Percentiles rank a stretch among this genome's conserved stretches.
Evolutionary conservation across 2,329 filamentous ascomycete genomes (phyloP).

Genomic region (Ophiocordyceps camponoti-saundersi): DNA sequence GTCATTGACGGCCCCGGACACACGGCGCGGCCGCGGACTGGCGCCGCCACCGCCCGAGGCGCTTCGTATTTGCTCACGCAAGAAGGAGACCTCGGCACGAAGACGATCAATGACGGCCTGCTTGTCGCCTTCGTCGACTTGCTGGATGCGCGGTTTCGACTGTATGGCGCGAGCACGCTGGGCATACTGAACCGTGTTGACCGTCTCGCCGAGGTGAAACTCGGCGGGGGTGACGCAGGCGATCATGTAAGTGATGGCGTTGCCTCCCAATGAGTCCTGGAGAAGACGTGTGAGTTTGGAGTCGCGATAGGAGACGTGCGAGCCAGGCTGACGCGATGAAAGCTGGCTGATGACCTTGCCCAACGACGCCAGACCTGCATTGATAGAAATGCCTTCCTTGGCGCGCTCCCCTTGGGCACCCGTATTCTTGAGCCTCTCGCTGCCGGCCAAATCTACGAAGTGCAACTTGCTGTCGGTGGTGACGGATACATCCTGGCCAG

Average conservation of each 20-base stretch:
- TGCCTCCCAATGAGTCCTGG: constrained; percentile 91
- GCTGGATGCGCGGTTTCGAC: constrained; percentile 92
- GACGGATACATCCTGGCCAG: constrained; percentile 45
- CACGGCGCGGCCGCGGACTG: constrained; percentile 28
- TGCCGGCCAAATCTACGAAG: constrained; percentile 94
- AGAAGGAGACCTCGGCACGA: constrained; percentile 82
- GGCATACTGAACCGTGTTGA: constrained; percentile 95
- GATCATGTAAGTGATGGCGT: constrained; percentile 98
- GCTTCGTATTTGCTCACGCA: constrained; percentile 83
- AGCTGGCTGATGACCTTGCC: constrained; percentile 98
- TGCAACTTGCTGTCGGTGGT: constrained; percentile 97
- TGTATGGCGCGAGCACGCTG: constrained; percentile 92
- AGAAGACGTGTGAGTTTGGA: constrained; percentile 90
- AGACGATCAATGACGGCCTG: constrained; percentile 84
- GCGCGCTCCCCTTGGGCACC: constrained; percentile 88
- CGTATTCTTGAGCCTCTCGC: constrained; percentile 92
- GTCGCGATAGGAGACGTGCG: constrained; percentile 93
- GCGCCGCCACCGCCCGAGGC: constrained; percentile 53
- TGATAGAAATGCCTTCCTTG: constrained; percentile 95
- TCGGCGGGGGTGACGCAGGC: constrained; percentile 93
- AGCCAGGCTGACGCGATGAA: constrained; percentile 71
- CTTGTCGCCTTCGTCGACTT: constrained; percentile 84
- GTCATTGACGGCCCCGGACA: constrained; percentile 40
- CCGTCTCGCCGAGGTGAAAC: constrained; percentile 91
- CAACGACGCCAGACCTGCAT: constrained; percentile 81